Conservation (phyloP, 371 early-diverging fungal genomes). For the Rhizopus microsporus region DNA sequence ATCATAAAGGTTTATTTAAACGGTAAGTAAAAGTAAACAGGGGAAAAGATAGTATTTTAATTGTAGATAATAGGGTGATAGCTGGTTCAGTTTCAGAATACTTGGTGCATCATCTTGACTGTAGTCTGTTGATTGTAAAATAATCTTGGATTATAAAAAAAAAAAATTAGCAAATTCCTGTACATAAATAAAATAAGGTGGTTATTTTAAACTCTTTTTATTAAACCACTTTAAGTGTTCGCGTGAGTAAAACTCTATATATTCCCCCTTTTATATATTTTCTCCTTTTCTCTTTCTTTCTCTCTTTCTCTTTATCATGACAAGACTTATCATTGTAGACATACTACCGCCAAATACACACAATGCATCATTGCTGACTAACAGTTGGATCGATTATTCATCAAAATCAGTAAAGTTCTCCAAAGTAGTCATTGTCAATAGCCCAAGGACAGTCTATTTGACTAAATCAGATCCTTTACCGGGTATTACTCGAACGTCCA, state of each 20-base stretch:
- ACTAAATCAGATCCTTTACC: constrained; percentile 17
- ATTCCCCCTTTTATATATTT: no score
- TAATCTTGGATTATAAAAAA: constrained; percentile 2
- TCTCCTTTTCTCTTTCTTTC: no score
- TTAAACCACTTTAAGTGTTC: not conserved
- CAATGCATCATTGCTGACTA: constrained; percentile 2
- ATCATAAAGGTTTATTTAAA: constrained; percentile 31
- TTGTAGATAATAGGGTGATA: constrained; percentile 18
- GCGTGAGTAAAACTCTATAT: not conserved
- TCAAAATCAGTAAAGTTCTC: constrained; percentile 14
- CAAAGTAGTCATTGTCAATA: constrained; percentile 18
- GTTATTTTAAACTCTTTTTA: constrained; percentile 1
- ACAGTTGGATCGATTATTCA: not conserved
- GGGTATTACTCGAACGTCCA: constrained; percentile 6
- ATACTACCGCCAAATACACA: constrained; percentile 1
- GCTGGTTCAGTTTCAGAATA: constrained; percentile 38
- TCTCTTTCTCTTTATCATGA: not conserved
- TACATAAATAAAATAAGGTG: not conserved
- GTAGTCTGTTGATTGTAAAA: constrained; percentile 27
- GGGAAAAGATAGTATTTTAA: not conserved
- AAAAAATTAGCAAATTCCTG: not conserved
- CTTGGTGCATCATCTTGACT: constrained; percentile 26
- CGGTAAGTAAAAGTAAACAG: constrained; percentile 15
- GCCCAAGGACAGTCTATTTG: constrained; percentile 13
- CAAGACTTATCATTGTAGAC: constrained; percentile 13